Percentiles rank a stretch among this genome's conserved stretches.
phyloP scores from a whole-genome alignment of 169 alveolate genomes.

The Cryptosporidium andersoni region DNA sequence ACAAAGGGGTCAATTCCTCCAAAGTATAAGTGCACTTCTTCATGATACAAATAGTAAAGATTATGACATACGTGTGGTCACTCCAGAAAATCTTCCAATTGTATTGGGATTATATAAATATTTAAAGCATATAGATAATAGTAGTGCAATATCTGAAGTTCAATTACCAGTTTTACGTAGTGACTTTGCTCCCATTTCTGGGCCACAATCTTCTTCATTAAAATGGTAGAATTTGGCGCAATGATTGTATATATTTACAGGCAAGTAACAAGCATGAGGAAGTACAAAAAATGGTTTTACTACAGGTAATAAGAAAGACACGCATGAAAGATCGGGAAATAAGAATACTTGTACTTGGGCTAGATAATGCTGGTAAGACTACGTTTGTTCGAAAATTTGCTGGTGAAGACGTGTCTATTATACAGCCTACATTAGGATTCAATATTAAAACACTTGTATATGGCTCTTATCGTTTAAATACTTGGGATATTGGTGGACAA shows the following conservation, averaged over 20 bases:
- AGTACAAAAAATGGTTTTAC: constrained; percentile 86
- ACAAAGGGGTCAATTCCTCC: constrained; percentile 67
- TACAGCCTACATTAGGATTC: constrained; percentile 96
- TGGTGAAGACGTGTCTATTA: constrained; percentile 90
- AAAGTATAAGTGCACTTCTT: constrained; percentile 27
- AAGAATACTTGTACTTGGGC: constrained; percentile 93
- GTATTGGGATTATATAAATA: constrained; percentile 19
- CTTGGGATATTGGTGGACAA: constrained; percentile 99
- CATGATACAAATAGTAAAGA: constrained; percentile 15
- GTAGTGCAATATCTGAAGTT: neutral
- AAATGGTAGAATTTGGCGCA: constrained; percentile 53
- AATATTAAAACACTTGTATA: constrained; percentile 64
- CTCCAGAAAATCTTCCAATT: constrained; percentile 40
- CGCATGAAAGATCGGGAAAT: constrained; percentile 92
- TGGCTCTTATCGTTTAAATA: constrained; percentile 85
- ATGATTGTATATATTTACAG: neutral
- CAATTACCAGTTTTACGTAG: constrained; percentile 36
- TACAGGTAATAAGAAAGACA: constrained; percentile 89
- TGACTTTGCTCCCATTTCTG: constrained; percentile 15
- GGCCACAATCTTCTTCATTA: constrained; percentile 11
- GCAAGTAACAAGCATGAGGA: neutral
- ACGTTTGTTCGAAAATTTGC: constrained; percentile 91
- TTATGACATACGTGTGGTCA: neutral
- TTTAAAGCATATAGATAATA: constrained; percentile 21
- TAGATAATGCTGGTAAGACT: constrained; percentile 97